Conservation (phyloP, 2,329 filamentous ascomycete genomes). For the Penicillium sp. region DNA sequence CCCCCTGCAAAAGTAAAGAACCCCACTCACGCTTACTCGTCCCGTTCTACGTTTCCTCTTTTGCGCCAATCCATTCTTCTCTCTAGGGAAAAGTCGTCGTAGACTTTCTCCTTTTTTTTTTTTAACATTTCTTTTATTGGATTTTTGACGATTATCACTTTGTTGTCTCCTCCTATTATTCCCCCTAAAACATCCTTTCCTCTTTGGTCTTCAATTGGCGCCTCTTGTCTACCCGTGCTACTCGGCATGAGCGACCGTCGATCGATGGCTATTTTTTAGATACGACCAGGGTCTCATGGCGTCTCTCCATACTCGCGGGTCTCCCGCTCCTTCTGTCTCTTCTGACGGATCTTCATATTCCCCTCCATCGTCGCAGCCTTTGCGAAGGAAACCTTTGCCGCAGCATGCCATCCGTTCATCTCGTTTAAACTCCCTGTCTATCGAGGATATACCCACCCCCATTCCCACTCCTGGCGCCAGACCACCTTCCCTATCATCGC, state of each 20-base stretch:
- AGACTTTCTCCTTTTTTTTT: neutral
- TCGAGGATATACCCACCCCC: constrained; percentile 23
- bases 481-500: constrained; percentile 25
- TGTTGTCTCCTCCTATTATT: constrained; percentile 7
- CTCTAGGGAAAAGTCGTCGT: neutral
- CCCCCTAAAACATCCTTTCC: constrained; percentile 23
- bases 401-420: constrained; percentile 43
- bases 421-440: constrained; percentile 24
- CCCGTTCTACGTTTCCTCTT: constrained; percentile 9
- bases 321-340: constrained; percentile 32
- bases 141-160: constrained; percentile 3
- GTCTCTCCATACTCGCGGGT: constrained; percentile 18
- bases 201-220: constrained; percentile 20
- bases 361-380: constrained; percentile 31
- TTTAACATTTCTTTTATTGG: constrained; percentile 6
- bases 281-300: constrained; percentile 21
- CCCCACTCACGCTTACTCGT: neutral
- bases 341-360: constrained; percentile 34
- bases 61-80: neutral
- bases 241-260: constrained; percentile 24
- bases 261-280: constrained; percentile 29
- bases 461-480: constrained; percentile 17
- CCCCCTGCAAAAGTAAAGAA: constrained; percentile 1
- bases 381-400: constrained; percentile 57
- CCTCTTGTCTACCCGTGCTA: constrained; percentile 19